Evolutionary conservation across 2,329 filamentous ascomycete species (phyloP), one percentile per base, ranked within the genome.

Genomic region (Verticillium dahliae): DNA sequence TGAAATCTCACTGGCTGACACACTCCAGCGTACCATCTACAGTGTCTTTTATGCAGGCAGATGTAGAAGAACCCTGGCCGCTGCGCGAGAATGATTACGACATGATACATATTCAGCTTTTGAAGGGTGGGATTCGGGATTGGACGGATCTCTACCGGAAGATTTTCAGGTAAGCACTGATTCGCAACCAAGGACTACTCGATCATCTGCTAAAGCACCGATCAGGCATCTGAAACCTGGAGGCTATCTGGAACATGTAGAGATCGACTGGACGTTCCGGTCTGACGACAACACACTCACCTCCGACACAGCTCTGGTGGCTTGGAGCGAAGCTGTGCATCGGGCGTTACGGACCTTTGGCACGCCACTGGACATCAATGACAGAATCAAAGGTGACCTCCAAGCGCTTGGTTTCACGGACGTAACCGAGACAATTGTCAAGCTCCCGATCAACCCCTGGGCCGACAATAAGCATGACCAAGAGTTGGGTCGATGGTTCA

Each of bases 211-310:
- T 59, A 27, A 41, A 56, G 35, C 5, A 37, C 14, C 34, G 27
- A 15, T 18, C 65, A 92, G 89, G 60, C 90, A 96, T 70, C 81
- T 97, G 33, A 87, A 86, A 67, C 91, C 92, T 1, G 88, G 88
- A 1, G 94, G 93, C 60, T 84, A 82, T 71, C 82, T 97, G 61
- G 93, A 98, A 74, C 92, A 96, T 67, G 85, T 96, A 57, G 94
- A 98, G 72, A 89, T 98, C 60, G 92, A 98, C 74, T 90, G 90
- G 74, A 80, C 84, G 57, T 91, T 92, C 18, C 85, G 85, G 59
- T 90, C 86, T 69, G 88, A 92, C 65, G 86, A 90, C 67, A 81
- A 82, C 39, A 85, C 85, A 1, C 75, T 90, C 14, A 80, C 84
- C 11, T 66, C 75, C 4, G 76, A 85, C 41, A 85, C 88, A 7